phyloP scores from a whole-genome alignment of 805 yeast genomes.

The Priceomyces haplophilus region DNA sequence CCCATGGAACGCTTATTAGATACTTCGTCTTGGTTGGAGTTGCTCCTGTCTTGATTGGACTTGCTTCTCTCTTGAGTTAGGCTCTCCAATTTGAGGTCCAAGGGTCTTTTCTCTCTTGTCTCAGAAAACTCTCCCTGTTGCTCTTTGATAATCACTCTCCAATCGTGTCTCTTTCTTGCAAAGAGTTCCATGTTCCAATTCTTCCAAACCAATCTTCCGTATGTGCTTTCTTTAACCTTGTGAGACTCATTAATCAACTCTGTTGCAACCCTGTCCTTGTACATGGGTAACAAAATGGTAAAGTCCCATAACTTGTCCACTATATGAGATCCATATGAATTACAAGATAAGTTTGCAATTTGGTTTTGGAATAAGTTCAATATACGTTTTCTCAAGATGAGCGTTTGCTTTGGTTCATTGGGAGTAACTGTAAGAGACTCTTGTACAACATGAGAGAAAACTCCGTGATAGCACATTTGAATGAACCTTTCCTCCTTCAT shows the following conservation, averaged over 20 bases:
- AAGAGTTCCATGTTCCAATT: conserved; percentile 90
- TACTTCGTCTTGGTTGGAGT: neutral
- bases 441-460: conserved; percentile 86
- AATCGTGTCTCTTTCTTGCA: conserved; percentile 69
- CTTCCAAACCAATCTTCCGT: conserved; percentile 92
- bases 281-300: conserved; percentile 71
- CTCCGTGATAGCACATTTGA: conserved; percentile 84
- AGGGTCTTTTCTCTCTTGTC: conserved; percentile 32
- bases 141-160: conserved; percentile 65
- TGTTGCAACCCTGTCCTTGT: conserved; percentile 81
- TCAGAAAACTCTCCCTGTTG: conserved; percentile 32
- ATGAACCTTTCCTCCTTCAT: conserved; percentile 59
- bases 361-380: conserved; percentile 60
- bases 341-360: conserved; percentile 64
- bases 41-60: neutral
- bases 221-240: conserved; percentile 75
- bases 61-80: neutral
- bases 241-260: conserved; percentile 58
- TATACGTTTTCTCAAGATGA: conserved; percentile 61
- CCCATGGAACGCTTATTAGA: neutral
- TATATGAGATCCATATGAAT: conserved; percentile 88
- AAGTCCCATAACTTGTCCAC: conserved; percentile 83
- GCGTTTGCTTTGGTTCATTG: conserved; percentile 42
- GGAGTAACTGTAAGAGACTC: conserved; percentile 46
- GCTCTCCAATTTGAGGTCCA: conserved; percentile 35